Conservation (phyloP, 192 early-diverging fungal genomes). For the Phlyctochytrium arcticum region DNA sequence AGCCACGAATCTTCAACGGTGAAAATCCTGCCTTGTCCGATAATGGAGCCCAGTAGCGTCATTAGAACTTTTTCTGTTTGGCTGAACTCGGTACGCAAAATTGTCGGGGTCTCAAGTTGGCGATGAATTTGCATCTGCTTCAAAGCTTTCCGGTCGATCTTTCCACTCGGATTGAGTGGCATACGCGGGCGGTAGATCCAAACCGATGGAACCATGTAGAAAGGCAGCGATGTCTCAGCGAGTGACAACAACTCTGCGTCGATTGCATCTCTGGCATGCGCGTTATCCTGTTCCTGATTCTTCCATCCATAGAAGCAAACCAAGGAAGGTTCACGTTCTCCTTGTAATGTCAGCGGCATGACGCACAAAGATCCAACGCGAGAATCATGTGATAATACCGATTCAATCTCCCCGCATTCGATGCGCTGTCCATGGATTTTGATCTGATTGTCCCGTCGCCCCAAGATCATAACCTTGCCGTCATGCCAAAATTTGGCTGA, state of each 20-base stretch:
- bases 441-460: slow-evolving; percentile 20
- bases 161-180: neutral
- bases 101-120: too few relatives aligned
- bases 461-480: slow-evolving; percentile 5
- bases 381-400: neutral
- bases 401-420: slow-evolving; percentile 16
- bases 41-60: too few relatives aligned
- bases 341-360: neutral
- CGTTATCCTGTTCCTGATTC: too few relatives aligned
- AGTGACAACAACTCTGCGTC: neutral
- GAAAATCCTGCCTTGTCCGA: too few relatives aligned
- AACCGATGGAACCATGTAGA: neutral
- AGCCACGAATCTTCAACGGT: neutral
- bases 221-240: neutral
- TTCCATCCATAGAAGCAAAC: too few relatives aligned
- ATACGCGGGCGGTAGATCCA: neutral
- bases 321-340: neutral
- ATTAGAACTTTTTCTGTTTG: too few relatives aligned
- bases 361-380: neutral
- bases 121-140: too few relatives aligned
- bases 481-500: neutral
- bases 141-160: neutral
- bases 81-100: too few relatives aligned
- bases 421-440: slow-evolving; percentile 22
- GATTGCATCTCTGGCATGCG: too few relatives aligned